Conservation (phyloP, 345 rosid genomes). For the Xanthoceras sorbifolium region DNA sequence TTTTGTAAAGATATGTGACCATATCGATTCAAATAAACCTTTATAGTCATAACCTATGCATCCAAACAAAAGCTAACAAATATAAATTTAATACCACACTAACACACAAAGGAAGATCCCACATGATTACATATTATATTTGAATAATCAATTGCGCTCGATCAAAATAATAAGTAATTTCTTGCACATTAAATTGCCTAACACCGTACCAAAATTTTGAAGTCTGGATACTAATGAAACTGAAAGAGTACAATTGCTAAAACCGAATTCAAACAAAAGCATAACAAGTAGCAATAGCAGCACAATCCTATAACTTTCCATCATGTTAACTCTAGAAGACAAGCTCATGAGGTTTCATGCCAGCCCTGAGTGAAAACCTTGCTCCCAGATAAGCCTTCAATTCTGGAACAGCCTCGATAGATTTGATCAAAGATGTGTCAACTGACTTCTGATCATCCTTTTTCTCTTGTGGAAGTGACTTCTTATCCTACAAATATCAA, state of each 20-base stretch:
- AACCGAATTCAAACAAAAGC: slow-evolving; percentile 23
- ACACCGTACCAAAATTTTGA: slow-evolving; percentile 22
- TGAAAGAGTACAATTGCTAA: slow-evolving; percentile 18
- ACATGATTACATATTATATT: neutral
- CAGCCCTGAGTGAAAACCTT: slow-evolving; percentile 76
- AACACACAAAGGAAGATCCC: neutral
- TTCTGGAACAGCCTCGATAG: slow-evolving; percentile 71
- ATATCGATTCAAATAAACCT: neutral
- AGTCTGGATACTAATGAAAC: slow-evolving; percentile 22
- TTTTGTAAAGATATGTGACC: too few species aligned
- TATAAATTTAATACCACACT: neutral
- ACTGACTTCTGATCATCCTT: slow-evolving; percentile 84
- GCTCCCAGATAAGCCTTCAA: slow-evolving; percentile 81
- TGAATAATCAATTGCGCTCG: neutral
- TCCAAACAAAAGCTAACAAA: neutral
- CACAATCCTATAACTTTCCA: neutral
- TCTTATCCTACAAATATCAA: slow-evolving; percentile 56
- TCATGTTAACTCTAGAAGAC: slow-evolving; percentile 50
- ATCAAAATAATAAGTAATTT: neutral
- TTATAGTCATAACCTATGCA: neutral
- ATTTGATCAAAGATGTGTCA: slow-evolving; percentile 57
- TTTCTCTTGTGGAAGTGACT: slow-evolving; percentile 63
- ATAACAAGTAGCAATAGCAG: neutral
- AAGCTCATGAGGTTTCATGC: slow-evolving; percentile 88
- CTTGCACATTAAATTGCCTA: slow-evolving; percentile 22